Base-by-base conservation (phyloP, 306 rosid species). In the Prinsepia uniflora region DNA sequence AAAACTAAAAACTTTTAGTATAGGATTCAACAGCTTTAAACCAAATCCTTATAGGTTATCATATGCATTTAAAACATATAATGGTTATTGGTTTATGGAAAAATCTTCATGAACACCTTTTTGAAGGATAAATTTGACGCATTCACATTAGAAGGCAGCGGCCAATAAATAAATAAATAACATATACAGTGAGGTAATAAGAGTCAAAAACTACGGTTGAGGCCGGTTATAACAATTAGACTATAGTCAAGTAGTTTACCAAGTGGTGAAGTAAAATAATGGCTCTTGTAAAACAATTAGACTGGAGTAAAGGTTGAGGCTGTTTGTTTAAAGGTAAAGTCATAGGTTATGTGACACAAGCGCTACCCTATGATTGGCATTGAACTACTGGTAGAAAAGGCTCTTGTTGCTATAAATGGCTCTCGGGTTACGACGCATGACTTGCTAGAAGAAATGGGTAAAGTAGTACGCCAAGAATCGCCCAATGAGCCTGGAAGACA, bases 371-470 rank as follows among this genome's bases (percentile, higher is more conserved):
- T n/a, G n/a, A n/a, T n/a, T n/a, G n/a, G n/a, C n/a, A n/a, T n/a
- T n/a, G n/a, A n/a, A n/a, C n/a, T n/a, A n/a, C n/a, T n/a, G n/a
- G n/a, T n/a, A n/a, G n/a, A n/a, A n/a, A n/a, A n/a, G n/a, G n/a
- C n/a, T n/a, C n/a, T n/a, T n/a, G n/a, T n/a, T n/a, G n/a, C n/a
- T n/a, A n/a, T n/a, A n/a, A n/a, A n/a, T n/a, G n/a, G n/a, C n/a
- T n/a, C n/a, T n/a, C n/a, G n/a, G n/a, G n/a, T n/a, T n/a, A n/a
- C n/a, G 66, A 77, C 79, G 83, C 86, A 78, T 66, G 81, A 82
- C 49, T 81, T 78, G 57, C 11, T 77, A 42, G 80, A 75, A 72
- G 79, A 80, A 71, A 39, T 82, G 45, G 89, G 86, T 9, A 76
- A 47, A 56, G 69, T n/a, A n/a, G n/a, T 69, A 61, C 46, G 79